These are phyloP conservation scores for Leccinum variabile DNA, from an alignment of 1,284 basidiomycete species.

Conservation along the genomic window DNA sequence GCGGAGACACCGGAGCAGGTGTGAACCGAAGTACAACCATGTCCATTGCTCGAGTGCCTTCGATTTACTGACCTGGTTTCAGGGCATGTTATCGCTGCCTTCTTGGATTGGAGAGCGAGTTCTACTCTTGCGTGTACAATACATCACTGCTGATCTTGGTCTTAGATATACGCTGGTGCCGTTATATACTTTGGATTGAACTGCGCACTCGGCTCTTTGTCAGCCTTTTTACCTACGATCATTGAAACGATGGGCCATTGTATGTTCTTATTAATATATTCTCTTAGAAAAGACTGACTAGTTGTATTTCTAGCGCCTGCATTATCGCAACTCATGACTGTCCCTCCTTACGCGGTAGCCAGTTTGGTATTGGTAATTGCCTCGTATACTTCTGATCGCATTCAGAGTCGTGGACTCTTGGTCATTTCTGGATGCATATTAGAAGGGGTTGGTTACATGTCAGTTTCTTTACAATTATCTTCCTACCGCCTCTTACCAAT, in stretches of 20 bases:
- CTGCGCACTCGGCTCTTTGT: slow-evolving; percentile 73
- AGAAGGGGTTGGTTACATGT: slow-evolving; percentile 61
- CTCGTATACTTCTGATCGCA: slow-evolving; percentile 68
- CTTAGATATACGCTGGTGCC: slow-evolving; percentile 61
- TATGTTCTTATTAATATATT: slow-evolving; percentile 23
- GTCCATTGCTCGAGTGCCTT: background rate
- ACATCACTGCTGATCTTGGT: slow-evolving; percentile 4
- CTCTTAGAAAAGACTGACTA: slow-evolving; percentile 1
- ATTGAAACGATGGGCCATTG: slow-evolving; percentile 69
- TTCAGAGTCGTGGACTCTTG: slow-evolving; percentile 71
- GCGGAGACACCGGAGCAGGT: slow-evolving; percentile 64
- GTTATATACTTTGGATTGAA: slow-evolving; percentile 81
- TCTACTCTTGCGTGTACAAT: background rate
- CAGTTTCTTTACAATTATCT: slow-evolving; percentile 5
- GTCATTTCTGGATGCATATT: slow-evolving; percentile 51
- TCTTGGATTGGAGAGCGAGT: slow-evolving; percentile 71
- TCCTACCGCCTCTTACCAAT: background rate
- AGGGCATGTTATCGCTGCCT: slow-evolving; percentile 64
- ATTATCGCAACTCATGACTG: slow-evolving; percentile 69
- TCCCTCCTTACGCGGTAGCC: slow-evolving; percentile 80
- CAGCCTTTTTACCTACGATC: slow-evolving; percentile 85
- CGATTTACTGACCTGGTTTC: background rate
- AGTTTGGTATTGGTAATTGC: slow-evolving; percentile 62
- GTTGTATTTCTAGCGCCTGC: slow-evolving; percentile 42
- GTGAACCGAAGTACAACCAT: slow-evolving; percentile 58